Conservation (phyloP, 371 early-diverging fungal species). For the Chytridium lagenaria region DNA sequence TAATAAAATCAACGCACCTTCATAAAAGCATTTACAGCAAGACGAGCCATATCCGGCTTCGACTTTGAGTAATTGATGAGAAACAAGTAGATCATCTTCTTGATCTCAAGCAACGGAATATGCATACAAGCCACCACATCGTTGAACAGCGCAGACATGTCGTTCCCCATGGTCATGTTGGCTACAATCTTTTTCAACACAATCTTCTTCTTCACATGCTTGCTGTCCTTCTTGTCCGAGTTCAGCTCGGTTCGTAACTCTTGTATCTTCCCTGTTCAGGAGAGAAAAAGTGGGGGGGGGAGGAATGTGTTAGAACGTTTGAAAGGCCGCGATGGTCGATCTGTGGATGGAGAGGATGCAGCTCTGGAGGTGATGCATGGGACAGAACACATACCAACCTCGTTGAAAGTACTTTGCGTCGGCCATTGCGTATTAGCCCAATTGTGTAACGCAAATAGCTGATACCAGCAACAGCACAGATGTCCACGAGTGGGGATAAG, state of each 20-base stretch:
- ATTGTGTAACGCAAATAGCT: too few species aligned
- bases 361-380: too few species aligned
- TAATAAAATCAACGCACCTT: constrained; percentile 42
- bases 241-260: constrained; percentile 91
- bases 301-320: constrained; percentile 3
- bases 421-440: constrained; percentile 42
- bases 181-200: constrained; percentile 96
- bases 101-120: constrained; percentile 71
- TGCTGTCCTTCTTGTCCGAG: constrained; percentile 88
- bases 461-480: too few species aligned
- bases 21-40: constrained; percentile 73
- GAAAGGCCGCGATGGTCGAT: too few species aligned
- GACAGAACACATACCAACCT: constrained; percentile 64
- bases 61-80: constrained; percentile 58
- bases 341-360: too few species aligned
- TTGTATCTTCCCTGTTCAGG: constrained; percentile 95
- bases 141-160: constrained; percentile 89
- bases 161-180: constrained; percentile 99
- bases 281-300: constrained; percentile 3
- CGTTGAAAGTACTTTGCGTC: constrained; percentile 72
- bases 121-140: constrained; percentile 72
- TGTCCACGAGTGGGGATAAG: too few species aligned
- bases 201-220: constrained; percentile 83
- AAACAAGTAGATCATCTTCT: constrained; percentile 86
- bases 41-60: constrained; percentile 88